phyloP scores from a whole-genome alignment of 371 early-diverging fungal species.

The Gilbertella persicaria region DNA sequence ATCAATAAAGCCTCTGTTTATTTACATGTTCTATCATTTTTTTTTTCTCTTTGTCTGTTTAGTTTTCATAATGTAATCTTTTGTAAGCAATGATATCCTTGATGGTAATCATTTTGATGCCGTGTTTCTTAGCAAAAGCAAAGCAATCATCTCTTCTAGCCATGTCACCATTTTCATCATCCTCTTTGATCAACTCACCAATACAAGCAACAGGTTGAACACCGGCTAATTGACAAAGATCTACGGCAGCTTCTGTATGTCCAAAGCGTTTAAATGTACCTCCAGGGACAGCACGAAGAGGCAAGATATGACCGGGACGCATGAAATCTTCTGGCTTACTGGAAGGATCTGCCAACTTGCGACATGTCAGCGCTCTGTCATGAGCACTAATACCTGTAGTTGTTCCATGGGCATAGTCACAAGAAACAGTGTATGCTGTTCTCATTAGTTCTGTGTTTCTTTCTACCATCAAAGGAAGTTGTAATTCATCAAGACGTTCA shows the following conservation, averaged over 20 bases:
- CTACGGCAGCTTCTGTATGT: slow-evolving; percentile 94
- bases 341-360: slow-evolving; percentile 74
- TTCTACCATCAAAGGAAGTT: slow-evolving; percentile 93
- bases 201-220: slow-evolving; percentile 86
- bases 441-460: slow-evolving; percentile 85
- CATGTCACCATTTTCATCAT: slow-evolving; percentile 77
- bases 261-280: slow-evolving; percentile 86
- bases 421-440: slow-evolving; percentile 93
- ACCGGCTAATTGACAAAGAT: slow-evolving; percentile 85
- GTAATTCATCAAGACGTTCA: slow-evolving; percentile 77
- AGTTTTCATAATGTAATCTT: slow-evolving; percentile 9
- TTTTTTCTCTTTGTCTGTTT: background rate
- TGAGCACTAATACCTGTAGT: slow-evolving; percentile 95
- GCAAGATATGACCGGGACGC: slow-evolving; percentile 95
- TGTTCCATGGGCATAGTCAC: slow-evolving; percentile 82
- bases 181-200: slow-evolving; percentile 90
- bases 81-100: slow-evolving; percentile 78
- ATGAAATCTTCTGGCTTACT: slow-evolving; percentile 73
- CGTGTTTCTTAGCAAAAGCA: slow-evolving; percentile 79
- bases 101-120: slow-evolving; percentile 88
- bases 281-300: slow-evolving; percentile 78
- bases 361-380: slow-evolving; percentile 84
- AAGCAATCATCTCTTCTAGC: slow-evolving; percentile 91
- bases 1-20: background rate
- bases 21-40: background rate